Conservation (phyloP, 1,284 basidiomycete species). For the Tilletia indica region DNA sequence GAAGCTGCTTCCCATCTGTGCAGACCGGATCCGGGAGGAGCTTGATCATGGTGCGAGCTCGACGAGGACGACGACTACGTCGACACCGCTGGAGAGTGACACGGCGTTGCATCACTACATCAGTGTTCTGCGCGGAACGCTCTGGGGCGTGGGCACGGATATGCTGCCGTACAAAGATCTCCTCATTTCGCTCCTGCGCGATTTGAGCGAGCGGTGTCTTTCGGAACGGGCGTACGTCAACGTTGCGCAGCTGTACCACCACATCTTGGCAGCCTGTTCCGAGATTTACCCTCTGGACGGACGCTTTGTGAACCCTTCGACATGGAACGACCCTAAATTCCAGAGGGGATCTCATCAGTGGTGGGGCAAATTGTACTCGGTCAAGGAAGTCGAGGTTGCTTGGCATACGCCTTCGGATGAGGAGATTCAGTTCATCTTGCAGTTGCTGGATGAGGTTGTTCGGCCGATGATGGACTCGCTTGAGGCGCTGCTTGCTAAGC, state of each 20-base stretch:
- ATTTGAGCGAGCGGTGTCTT: conserved; percentile 76
- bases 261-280: conserved; percentile 73
- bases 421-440: conserved; percentile 79
- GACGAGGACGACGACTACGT: conserved; percentile 80
- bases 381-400: conserved; percentile 75
- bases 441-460: conserved; percentile 72
- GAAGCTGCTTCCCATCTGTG: conserved; percentile 77
- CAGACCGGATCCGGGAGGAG: conserved; percentile 78
- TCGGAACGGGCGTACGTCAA: conserved; percentile 86
- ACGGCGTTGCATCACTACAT: conserved; percentile 88
- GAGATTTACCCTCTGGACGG: conserved; percentile 78
- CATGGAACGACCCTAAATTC: conserved; percentile 79
- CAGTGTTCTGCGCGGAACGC: conserved; percentile 48
- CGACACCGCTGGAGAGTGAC: conserved; percentile 78
- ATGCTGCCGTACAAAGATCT: conserved; percentile 70
- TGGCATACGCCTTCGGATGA: conserved; percentile 80
- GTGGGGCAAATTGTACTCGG: conserved; percentile 81
- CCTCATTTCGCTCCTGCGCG: conserved; percentile 68
- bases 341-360: conserved; percentile 70
- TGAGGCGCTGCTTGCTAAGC: conserved; percentile 61
- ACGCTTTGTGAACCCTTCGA: conserved; percentile 77
- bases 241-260: conserved; percentile 74
- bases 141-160: conserved; percentile 36
- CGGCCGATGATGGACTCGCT: conserved; percentile 70
- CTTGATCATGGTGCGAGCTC: conserved; percentile 89